These are phyloP conservation scores for Chaetomiaceae sp. DNA, from an alignment of 2,329 filamentous ascomycete species.

Conservation along the genomic window DNA sequence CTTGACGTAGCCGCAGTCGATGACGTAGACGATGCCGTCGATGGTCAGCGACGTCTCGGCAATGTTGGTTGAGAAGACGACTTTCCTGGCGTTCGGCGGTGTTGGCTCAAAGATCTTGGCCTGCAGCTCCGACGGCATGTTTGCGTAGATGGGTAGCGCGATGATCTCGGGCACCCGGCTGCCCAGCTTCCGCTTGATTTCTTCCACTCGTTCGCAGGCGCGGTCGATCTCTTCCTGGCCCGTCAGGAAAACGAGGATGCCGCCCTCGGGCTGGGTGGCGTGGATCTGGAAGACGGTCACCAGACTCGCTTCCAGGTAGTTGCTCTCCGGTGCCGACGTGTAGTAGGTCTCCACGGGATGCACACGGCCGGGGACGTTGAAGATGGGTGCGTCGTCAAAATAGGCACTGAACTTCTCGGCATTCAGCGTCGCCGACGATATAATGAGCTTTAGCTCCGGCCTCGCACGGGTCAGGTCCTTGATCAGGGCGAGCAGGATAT, in stretches of 20 bases:
- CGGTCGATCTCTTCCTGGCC: constrained; percentile 95
- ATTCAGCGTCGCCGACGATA: constrained; percentile 92
- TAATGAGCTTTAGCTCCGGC: constrained; percentile 82
- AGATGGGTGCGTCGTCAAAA: constrained; percentile 88
- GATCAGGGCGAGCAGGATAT: constrained; percentile 80
- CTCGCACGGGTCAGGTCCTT: constrained; percentile 83
- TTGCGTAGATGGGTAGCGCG: constrained; percentile 90
- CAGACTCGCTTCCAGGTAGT: constrained; percentile 86
- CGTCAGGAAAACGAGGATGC: constrained; percentile 91
- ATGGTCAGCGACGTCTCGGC: constrained; percentile 95
- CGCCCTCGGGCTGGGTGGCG: constrained; percentile 75
- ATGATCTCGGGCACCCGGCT: constrained; percentile 80
- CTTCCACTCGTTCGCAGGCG: constrained; percentile 75
- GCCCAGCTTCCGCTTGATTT: constrained; percentile 83
- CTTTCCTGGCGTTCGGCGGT: constrained; percentile 77
- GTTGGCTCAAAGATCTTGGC: constrained; percentile 93
- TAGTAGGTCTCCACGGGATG: constrained; percentile 92
- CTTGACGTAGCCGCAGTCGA: constrained; percentile 92
- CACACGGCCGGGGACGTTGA: constrained; percentile 85
- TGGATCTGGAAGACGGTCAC: constrained; percentile 96
- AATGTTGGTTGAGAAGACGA: constrained; percentile 93
- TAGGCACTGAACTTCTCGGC: constrained; percentile 88
- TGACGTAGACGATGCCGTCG: constrained; percentile 92
- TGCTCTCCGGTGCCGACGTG: constrained; percentile 83
- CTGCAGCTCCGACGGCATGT: constrained; percentile 84